Percentiles rank a stretch among this genome's conserved stretches.
Evolutionary conservation across 441 rosid species (phyloP).

Genomic region (Mallotus repandus): DNA sequence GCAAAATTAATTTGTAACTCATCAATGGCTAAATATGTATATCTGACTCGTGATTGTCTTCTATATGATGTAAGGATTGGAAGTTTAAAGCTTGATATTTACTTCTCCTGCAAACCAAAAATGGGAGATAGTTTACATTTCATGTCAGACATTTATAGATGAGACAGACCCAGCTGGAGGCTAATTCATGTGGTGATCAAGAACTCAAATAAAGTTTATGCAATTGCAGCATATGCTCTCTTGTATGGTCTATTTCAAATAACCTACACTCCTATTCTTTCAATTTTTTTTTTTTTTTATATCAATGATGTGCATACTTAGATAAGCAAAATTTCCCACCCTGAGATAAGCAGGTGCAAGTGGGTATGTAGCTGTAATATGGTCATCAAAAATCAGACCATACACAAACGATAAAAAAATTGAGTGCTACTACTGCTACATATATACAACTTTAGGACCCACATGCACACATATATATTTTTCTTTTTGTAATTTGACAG

Average conservation of each 20-base stretch:
- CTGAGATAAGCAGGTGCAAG: constrained; percentile 31
- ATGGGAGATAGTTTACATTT: background rate
- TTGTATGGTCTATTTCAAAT: constrained; percentile 12
- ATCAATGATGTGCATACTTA: background rate
- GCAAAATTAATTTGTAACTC: too few species aligned
- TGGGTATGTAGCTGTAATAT: constrained; percentile 38
- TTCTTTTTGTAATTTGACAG: constrained; percentile 29
- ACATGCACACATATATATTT: constrained; percentile 14
- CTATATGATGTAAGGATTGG: too few species aligned
- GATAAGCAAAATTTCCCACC: constrained; percentile 10
- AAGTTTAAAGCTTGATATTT: background rate
- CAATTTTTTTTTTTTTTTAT: background rate
- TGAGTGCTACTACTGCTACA: constrained; percentile 13
- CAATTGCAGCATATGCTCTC: background rate
- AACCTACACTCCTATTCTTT: background rate
- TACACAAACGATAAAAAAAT: background rate
- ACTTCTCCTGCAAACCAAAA: background rate
- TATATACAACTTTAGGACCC: constrained; percentile 14
- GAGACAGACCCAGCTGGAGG: background rate
- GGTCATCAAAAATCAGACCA: constrained; percentile 7
- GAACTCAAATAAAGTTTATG: constrained; percentile 5
- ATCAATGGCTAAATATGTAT: too few species aligned
- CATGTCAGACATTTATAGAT: background rate
- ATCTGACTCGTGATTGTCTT: too few species aligned
- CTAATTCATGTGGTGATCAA: constrained; percentile 7